A percentile compares a stretch with the other conserved stretches of the same genome.
phyloP scores from a whole-genome alignment of 768 basidiomycete genomes.

The Dentipellis fragilis region DNA sequence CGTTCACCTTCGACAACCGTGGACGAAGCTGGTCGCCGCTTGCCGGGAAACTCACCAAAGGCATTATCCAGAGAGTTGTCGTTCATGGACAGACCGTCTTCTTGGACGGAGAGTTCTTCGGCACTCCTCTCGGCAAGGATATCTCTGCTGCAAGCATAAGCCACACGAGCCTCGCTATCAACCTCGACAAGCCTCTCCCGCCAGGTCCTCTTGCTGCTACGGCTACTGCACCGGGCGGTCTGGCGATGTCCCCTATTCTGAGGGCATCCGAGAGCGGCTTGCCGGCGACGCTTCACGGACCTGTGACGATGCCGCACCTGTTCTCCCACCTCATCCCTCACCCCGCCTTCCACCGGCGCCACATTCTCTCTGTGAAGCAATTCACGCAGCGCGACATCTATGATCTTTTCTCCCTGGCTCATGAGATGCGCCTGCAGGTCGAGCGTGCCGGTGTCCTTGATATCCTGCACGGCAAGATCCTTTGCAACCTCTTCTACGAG shows the following conservation, averaged over 20 bases:
- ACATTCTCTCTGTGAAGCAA: slow-evolving; percentile 92
- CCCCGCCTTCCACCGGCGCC: slow-evolving; percentile 85
- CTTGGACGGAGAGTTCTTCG: slow-evolving; percentile 72
- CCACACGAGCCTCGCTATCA: slow-evolving; percentile 1
- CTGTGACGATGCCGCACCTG: slow-evolving; percentile 24
- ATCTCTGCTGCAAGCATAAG: slow-evolving; percentile 43
- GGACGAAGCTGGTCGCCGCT: slow-evolving; percentile 76
- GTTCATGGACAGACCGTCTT: slow-evolving; percentile 83
- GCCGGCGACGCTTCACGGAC: slow-evolving; percentile 18
- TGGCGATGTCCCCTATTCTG: neutral
- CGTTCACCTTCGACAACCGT: slow-evolving; percentile 41
- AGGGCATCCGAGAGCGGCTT: slow-evolving; percentile 1
- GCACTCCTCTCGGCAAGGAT: slow-evolving; percentile 55
- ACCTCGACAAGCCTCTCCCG: neutral
- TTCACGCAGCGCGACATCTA: slow-evolving; percentile 85
- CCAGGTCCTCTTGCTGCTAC: slow-evolving; percentile 1
- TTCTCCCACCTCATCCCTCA: slow-evolving; percentile 50
- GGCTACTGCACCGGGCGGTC: neutral
- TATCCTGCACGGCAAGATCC: slow-evolving; percentile 81
- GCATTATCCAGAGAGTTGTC: slow-evolving; percentile 83
- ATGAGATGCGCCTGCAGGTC: slow-evolving; percentile 94
- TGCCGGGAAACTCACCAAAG: slow-evolving; percentile 47
- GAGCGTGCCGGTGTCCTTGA: slow-evolving; percentile 86
- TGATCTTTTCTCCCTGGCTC: slow-evolving; percentile 87
- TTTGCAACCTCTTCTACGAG: slow-evolving; percentile 93